Evolutionary conservation across 2,329 filamentous ascomycete species (phyloP), one percentile per base, ranked within the genome.

Genomic region (Neurospora sp.): DNA sequence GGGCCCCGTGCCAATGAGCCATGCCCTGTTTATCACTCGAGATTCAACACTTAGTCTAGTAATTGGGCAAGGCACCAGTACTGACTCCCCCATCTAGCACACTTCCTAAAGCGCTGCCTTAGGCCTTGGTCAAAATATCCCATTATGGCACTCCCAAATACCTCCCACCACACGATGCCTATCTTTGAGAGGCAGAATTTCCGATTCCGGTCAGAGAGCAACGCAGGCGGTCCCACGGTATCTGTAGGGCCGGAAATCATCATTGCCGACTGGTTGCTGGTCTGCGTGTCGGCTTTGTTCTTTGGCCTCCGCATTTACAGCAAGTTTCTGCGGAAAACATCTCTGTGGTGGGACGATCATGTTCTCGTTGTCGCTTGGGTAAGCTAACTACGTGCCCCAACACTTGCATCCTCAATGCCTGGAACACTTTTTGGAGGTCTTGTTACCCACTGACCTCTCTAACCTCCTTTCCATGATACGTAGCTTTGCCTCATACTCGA

Each of bases 401-500:
- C 23, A 28, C 23, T 33, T 62, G 23, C 8, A 33, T 12, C 19
- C 10, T 23, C 43, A 15, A 23, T 52, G 11, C 43, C 19, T 52
- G 19, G 43, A 3, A 52, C 43, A 23, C 19, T 28, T 57, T 57
- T 57, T 62, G 15, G 6, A 62, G 23, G 6, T 62, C 11, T 57
- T 62, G 12, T 33, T 33, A 10, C 12, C 12, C 57, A 38, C 36
- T 52, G 4, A 52, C 37, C 33, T 39, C 28, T 37, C 23, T 28
- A 57, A 52, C 28, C 19, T 38, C 11, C 1, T 19, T 41, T 10
- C 37, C 11, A 66, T 28, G 28, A 28, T 4, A 12, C 36, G 1
- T 67, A 73, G 70, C 36, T 73, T 15, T 43, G 71, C 11, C 70
- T 73, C 12, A 19, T 70, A 37, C 41, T 39, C 41, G 67, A 70